Evolutionary conservation across 495 filamentous ascomycete genomes (phyloP).

Genomic region (Aspergillus carlsbadensis): DNA sequence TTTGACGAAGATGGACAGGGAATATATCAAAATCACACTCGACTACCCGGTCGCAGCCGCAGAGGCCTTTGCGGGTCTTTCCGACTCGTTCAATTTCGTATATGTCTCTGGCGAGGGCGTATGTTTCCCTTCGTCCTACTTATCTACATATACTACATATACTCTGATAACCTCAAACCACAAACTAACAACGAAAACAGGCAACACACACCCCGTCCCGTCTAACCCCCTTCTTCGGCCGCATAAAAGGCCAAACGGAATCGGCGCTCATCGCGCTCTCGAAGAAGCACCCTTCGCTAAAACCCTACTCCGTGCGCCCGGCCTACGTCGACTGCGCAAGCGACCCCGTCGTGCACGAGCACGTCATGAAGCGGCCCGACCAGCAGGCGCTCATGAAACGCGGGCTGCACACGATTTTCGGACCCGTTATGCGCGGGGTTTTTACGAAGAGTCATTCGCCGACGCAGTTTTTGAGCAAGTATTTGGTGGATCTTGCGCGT

Average conservation of each 20-base stretch:
- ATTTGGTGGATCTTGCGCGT: slow-evolving; percentile 59
- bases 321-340: slow-evolving; percentile 46
- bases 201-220: slow-evolving; percentile 46
- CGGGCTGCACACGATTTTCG: slow-evolving; percentile 7
- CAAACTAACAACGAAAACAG: slow-evolving; percentile 8
- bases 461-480: slow-evolving; percentile 38
- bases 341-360: slow-evolving; percentile 50
- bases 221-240: slow-evolving; percentile 55
- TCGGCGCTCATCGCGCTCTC: slow-evolving; percentile 44
- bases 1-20: slow-evolving; percentile 38
- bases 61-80: slow-evolving; percentile 55
- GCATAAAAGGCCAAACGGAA: slow-evolving; percentile 65
- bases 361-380: slow-evolving; percentile 29
- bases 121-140: background rate
- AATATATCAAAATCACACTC: slow-evolving; percentile 67
- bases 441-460: slow-evolving; percentile 23
- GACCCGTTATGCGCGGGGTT: slow-evolving; percentile 12
- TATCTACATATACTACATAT: background rate
- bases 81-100: slow-evolving; percentile 63
- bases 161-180: too few relatives aligned
- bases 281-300: slow-evolving; percentile 45
- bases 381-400: slow-evolving; percentile 1
- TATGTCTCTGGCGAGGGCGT: slow-evolving; percentile 62
- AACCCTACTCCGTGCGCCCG: slow-evolving; percentile 52
- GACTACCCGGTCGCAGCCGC: slow-evolving; percentile 62